Conservation (phyloP, 108 stramenopile genomes). For the Cyclostephanos invisitatus region DNA sequence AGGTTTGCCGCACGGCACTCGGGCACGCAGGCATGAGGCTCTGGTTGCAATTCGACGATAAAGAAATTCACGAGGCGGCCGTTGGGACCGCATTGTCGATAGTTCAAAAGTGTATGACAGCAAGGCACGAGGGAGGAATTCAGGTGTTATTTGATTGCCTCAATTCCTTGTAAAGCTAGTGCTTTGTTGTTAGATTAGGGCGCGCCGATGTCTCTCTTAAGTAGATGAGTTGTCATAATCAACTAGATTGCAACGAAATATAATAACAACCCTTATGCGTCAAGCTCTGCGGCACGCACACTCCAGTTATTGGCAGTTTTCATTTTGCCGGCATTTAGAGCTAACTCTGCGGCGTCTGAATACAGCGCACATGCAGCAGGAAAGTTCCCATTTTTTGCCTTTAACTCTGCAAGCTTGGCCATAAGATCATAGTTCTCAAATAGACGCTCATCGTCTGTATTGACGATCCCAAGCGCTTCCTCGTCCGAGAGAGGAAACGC, state of each 20-base stretch:
- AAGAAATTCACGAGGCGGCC: slow-evolving; percentile 55
- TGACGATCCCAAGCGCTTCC: slow-evolving; percentile 60
- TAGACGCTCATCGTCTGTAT: slow-evolving; percentile 58
- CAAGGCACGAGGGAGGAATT: slow-evolving; percentile 60
- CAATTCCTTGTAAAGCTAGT: slow-evolving; percentile 5
- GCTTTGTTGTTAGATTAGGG: not conserved
- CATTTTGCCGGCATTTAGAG: slow-evolving; percentile 69
- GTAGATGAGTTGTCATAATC: no score
- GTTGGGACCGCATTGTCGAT: slow-evolving; percentile 63
- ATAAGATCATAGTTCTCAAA: slow-evolving; percentile 59
- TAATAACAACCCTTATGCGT: slow-evolving; percentile 8
- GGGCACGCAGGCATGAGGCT: slow-evolving; percentile 75
- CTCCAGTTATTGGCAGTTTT: slow-evolving; percentile 75
- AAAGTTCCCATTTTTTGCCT: slow-evolving; percentile 45
- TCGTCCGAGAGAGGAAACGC: slow-evolving; percentile 59
- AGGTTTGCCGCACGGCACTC: slow-evolving; percentile 76
- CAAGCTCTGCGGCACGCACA: slow-evolving; percentile 61
- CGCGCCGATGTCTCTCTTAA: no score
- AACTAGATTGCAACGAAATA: not conserved
- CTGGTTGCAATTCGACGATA: slow-evolving; percentile 84
- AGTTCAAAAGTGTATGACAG: slow-evolving; percentile 71
- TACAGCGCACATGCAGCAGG: slow-evolving; percentile 50
- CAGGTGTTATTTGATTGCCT: slow-evolving; percentile 48
- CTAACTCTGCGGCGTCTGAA: slow-evolving; percentile 63
- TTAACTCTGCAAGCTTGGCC: slow-evolving; percentile 69